Base-by-base conservation (phyloP, 768 basidiomycete species). In the Kwoniella dendrophila region DNA sequence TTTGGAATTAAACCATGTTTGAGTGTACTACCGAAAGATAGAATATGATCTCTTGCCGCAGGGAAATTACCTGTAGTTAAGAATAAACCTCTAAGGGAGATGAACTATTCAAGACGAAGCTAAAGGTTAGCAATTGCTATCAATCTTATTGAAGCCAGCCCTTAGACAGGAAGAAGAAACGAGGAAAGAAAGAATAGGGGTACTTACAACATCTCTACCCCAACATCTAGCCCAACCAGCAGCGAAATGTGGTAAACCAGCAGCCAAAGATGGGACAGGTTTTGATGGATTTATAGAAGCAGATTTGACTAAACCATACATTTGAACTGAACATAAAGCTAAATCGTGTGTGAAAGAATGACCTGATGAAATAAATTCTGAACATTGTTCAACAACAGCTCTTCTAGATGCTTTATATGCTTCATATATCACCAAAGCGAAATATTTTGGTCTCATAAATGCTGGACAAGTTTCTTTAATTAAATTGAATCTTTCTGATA, bases 1-100 rank as follows among this genome's bases (percentile, higher is more conserved):
- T 99, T 99, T 0, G 96, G 96, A 68, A 98, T 94, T 69, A 98
- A 82, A 0, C 96, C 95, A 73, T 98, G 94, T 77, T 95, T 97
- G 66, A 96, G 78, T 2, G 91, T 93, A 12, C 90, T 91, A 7
- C 90, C 88, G 76, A 98, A 98, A 0, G 93, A 88, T 59, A 97
- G 80, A 60, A 99, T 96, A 73, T 98, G 96, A 67, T 84, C 85
- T 29, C 85, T 88, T 0, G 96, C 95, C 6, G 85, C 92, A 1
- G 69, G 60, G 71, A 78, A 80, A 58, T 79, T 78, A 5, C 96
- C 94, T 0, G 94, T 97, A 0, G 92, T 89, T 73, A 98, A 82
- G 81, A 98, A 95, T 36, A 99, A 82, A 0, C 96, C 96, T 60
- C 92, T 86, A 20, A 96, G 80, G 2, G 92, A 95, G 75, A 96